phyloP scores from a whole-genome alignment of 169 alveolate genomes.

The Cryptosporidium baileyi region DNA sequence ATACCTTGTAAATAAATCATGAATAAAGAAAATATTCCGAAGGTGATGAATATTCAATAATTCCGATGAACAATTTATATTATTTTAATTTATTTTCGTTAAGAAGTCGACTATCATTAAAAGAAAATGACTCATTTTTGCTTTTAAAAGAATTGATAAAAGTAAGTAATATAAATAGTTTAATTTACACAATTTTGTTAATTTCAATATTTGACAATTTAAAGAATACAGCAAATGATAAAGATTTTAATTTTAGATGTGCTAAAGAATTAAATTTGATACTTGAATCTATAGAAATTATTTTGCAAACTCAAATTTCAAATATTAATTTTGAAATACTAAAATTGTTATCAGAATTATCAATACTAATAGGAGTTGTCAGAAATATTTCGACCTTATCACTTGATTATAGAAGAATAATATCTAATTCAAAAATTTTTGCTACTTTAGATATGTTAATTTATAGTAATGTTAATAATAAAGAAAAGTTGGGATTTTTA shows the following conservation, averaged over 20 bases:
- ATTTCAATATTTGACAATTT: background rate
- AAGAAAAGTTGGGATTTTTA: constrained; percentile 18
- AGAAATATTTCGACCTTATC: constrained; percentile 44
- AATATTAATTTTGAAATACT: background rate
- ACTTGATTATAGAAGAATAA: background rate
- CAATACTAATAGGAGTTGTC: constrained; percentile 11
- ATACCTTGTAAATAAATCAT: background rate
- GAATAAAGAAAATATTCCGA: background rate
- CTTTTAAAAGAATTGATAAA: constrained; percentile 7
- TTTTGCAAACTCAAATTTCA: background rate
- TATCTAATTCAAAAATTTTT: constrained; percentile 6
- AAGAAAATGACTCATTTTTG: background rate
- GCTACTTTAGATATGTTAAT: background rate
- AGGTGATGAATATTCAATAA: too few species aligned
- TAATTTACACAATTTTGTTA: background rate
- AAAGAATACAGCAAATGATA: background rate
- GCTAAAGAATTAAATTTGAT: background rate
- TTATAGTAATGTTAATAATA: background rate
- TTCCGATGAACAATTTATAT: constrained; percentile 10
- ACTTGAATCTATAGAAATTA: background rate
- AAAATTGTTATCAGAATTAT: constrained; percentile 8
- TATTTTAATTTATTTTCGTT: background rate
- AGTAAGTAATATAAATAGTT: background rate
- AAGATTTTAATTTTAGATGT: background rate
- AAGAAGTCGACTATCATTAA: background rate